A percentile compares a stretch with the other conserved stretches of the same genome.
These are phyloP conservation scores for Pseudopithomyces chartarum DNA, from an alignment of 2,329 filamentous ascomycete genomes.

Conservation along the genomic window DNA sequence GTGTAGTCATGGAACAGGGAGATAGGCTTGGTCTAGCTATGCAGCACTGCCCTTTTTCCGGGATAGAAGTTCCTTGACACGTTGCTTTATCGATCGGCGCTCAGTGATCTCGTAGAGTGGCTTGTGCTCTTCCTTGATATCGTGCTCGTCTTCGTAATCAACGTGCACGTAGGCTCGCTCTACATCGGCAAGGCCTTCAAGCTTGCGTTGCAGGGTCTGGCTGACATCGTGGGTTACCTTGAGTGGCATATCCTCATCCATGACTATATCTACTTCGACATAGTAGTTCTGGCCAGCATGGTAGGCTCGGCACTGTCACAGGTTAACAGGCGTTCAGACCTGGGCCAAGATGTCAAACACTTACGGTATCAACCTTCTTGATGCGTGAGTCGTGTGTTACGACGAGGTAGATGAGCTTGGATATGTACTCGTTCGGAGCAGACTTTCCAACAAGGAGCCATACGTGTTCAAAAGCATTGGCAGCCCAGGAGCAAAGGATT, in stretches of 20 bases:
- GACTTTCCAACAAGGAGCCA: constrained; percentile 66
- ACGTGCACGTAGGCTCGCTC: constrained; percentile 57
- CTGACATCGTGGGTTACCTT: constrained; percentile 65
- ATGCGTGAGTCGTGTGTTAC: constrained; percentile 61
- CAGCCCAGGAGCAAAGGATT: constrained; percentile 65
- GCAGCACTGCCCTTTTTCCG: constrained; percentile 28
- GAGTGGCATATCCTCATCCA: constrained; percentile 60
- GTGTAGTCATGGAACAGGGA: neutral
- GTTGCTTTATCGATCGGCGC: constrained; percentile 39
- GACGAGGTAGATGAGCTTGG: constrained; percentile 61
- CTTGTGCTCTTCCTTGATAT: constrained; percentile 47
- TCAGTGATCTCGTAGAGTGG: constrained; percentile 43
- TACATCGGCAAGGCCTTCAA: constrained; percentile 56
- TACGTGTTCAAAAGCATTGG: constrained; percentile 66
- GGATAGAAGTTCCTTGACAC: constrained; percentile 31
- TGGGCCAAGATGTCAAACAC: constrained; percentile 16
- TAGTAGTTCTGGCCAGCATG: constrained; percentile 66
- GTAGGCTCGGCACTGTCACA: constrained; percentile 58
- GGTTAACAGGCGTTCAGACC: constrained; percentile 17
- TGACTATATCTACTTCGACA: constrained; percentile 66
- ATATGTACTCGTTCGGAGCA: constrained; percentile 62
- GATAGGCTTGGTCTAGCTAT: neutral
- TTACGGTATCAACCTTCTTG: constrained; percentile 61
- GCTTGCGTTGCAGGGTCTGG: constrained; percentile 64
- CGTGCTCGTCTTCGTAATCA: constrained; percentile 51